These are phyloP conservation scores for Candida pseudoglaebosa DNA, from an alignment of 805 yeast genomes.

Conservation along the genomic window DNA sequence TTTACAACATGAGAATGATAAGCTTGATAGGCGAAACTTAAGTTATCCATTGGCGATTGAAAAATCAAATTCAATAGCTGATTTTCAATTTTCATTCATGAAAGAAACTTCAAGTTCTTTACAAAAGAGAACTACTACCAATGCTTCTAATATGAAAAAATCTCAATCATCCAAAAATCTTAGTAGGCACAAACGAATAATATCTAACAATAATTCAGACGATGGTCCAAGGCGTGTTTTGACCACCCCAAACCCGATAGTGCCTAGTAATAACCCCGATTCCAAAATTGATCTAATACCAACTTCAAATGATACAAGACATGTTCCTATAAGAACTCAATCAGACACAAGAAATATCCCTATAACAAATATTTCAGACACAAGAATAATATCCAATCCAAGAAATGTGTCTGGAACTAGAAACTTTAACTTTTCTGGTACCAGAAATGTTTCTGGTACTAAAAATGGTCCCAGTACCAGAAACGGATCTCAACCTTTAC, in stretches of 20 bases:
- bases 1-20: not conserved
- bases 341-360: conserved; percentile 1
- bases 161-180: not conserved
- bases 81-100: conserved; percentile 35
- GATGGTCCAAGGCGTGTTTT: not conserved
- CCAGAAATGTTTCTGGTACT: not conserved
- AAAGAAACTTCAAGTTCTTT: conserved; percentile 36
- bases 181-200: not conserved
- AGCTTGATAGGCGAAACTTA: conserved; percentile 11
- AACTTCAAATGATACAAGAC: too few species aligned
- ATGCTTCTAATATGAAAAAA: not conserved
- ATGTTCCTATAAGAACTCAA: not conserved
- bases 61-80: conserved; percentile 11
- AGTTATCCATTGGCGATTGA: conserved; percentile 19
- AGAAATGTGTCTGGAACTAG: not conserved
- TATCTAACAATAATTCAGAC: not conserved
- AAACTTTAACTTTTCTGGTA: not conserved
- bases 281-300: too few species aligned
- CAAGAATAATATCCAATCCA: too few species aligned
- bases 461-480: not conserved
- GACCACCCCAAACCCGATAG: not conserved
- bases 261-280: too few species aligned
- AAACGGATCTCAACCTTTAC: conserved; percentile 7
- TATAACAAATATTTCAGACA: conserved; percentile 2
- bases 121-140: conserved; percentile 19